These are phyloP conservation scores for Pleurotus tuoliensis DNA, from an alignment of 768 basidiomycete genomes.

Conservation along the genomic window DNA sequence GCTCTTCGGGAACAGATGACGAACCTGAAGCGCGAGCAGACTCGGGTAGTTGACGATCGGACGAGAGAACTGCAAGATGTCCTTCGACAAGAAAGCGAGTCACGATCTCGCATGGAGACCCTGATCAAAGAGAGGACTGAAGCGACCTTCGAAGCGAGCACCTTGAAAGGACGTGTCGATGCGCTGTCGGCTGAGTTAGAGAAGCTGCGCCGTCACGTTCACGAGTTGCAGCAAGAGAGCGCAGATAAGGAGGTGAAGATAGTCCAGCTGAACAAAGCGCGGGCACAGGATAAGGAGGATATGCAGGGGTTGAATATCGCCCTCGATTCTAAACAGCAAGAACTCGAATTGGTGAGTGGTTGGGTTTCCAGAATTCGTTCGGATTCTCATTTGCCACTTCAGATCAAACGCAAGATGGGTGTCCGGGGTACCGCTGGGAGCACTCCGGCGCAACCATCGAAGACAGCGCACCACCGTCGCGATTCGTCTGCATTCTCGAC, in stretches of 20 bases:
- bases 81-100: slow-evolving; percentile 41
- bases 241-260: slow-evolving; percentile 83
- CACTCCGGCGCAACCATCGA: slow-evolving; percentile 48
- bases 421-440: slow-evolving; percentile 52
- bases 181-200: slow-evolving; percentile 58
- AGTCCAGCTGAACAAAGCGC: slow-evolving; percentile 64
- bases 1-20: slow-evolving; percentile 51
- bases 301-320: slow-evolving; percentile 84
- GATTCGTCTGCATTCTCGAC: slow-evolving; percentile 58
- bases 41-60: slow-evolving; percentile 47
- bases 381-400: slow-evolving; percentile 5
- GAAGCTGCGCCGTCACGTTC: slow-evolving; percentile 56
- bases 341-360: slow-evolving; percentile 75
- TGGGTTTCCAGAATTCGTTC: not conserved
- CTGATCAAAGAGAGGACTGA: slow-evolving; percentile 53
- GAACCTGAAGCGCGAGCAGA: slow-evolving; percentile 51
- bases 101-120: slow-evolving; percentile 43
- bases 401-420: slow-evolving; percentile 65
- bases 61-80: slow-evolving; percentile 41
- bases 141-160: slow-evolving; percentile 44
- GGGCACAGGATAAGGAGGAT: slow-evolving; percentile 70
- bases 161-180: slow-evolving; percentile 44
- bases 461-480: slow-evolving; percentile 37
- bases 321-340: slow-evolving; percentile 91
- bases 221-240: slow-evolving; percentile 73